Evolutionary conservation across 2,329 filamentous ascomycete genomes (phyloP).

Genomic region (Aspergillus aculeatinus): DNA sequence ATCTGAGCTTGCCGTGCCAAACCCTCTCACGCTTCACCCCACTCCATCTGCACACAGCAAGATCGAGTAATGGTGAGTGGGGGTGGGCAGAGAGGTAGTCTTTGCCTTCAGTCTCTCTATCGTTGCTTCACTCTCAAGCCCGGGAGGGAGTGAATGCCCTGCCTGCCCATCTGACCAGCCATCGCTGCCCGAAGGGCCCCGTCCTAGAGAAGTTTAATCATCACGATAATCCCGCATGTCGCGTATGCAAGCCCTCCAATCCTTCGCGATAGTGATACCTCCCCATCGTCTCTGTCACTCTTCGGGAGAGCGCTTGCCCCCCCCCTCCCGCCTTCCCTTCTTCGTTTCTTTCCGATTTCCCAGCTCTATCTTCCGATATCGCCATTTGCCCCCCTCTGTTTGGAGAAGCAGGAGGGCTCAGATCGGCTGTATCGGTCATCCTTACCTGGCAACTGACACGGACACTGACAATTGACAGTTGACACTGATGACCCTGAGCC

Average conservation of each 20-base stretch:
- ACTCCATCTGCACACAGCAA: conserved; percentile 1
- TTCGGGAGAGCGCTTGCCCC: neutral
- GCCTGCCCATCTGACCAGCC: neutral
- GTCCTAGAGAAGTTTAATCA: neutral
- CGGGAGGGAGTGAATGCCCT: neutral
- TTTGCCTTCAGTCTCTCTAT: too few species aligned
- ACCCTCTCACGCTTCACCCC: neutral
- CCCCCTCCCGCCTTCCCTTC: neutral
- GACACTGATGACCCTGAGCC: neutral
- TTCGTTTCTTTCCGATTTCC: neutral
- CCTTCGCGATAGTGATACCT: neutral
- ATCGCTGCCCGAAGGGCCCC: neutral
- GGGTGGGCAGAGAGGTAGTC: neutral
- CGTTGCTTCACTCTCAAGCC: neutral
- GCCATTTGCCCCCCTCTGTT: neutral
- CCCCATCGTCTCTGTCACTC: neutral
- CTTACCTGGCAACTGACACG: neutral
- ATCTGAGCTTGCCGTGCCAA: neutral
- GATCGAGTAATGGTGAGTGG: conserved; percentile 4
- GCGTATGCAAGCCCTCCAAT: neutral
- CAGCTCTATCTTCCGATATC: neutral
- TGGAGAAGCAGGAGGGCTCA: neutral
- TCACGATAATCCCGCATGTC: neutral
- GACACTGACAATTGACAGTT: neutral
- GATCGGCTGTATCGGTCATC: neutral